Evolutionary conservation across 2,329 filamentous ascomycete species (phyloP), one percentile per base, ranked within the genome.

Genomic region (Aspergillus luchuensis): DNA sequence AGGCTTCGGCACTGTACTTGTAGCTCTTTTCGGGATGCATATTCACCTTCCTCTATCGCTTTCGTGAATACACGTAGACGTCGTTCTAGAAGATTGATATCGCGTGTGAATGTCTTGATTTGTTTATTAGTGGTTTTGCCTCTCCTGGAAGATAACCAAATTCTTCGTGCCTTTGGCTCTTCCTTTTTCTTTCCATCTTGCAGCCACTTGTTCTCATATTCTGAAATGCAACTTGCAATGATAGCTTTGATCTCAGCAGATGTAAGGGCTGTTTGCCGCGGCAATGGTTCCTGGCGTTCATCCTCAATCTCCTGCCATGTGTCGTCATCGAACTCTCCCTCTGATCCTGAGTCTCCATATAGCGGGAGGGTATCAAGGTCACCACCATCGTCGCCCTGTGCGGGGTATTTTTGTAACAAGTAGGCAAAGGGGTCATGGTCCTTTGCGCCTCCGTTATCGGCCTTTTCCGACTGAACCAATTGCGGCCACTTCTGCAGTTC

Each of bases 221-320:
- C 73, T 6, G 77, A 69, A 10, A 91, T 81, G 25, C 79, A 81
- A 17, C 83, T 73, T 28, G 87, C 77, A 36, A 94, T 80, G 11
- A 85, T 74, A 0, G 72, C 65, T 3, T 82, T 74, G 21, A 90
- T 78, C 43, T 85, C 79, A 0, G 83, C 80, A 3, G 52, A 36
- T 8, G 77, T 74, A 11, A 88, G 73, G 45, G 63, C 63, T 65
- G 63, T 72, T 48, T 68, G 63, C 62, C 64, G 65, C 17, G 67
- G 60, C 10, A 58, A 67, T 13, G 57, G 47, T 13, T 61, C 62
- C 23, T 58, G 51, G 5, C 58, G 74, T 61, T 89, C 86, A 30
- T 83, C 77, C 49, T 88, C 81, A 8, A 90, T 88, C 68, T 91
- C 88, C 47, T 75, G 76, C 78, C 82, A 84, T 0, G 85, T 88